phyloP scores from a whole-genome alignment of 2,329 filamentous ascomycete species.

The Emericellopsis cladophorae region DNA sequence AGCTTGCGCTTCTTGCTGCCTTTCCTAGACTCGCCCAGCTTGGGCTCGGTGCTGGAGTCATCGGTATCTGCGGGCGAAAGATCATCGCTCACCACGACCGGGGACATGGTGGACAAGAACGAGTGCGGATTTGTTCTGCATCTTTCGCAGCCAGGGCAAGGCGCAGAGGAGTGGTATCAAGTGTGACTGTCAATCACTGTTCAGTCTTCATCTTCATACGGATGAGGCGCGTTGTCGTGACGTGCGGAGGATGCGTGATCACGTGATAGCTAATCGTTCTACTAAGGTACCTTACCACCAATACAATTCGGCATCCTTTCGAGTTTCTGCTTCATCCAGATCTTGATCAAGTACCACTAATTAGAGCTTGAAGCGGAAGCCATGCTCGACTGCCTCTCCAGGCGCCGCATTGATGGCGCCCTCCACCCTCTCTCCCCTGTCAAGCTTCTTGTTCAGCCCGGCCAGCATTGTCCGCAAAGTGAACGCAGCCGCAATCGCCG shows the following conservation, averaged over 20 bases:
- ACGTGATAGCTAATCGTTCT: slow-evolving; percentile 1
- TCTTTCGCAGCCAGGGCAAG: not conserved
- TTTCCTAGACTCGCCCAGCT: not conserved
- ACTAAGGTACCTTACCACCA: too few species aligned
- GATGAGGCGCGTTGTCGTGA: slow-evolving; percentile 1
- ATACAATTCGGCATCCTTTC: too few species aligned
- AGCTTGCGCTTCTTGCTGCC: not conserved
- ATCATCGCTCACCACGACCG: too few species aligned
- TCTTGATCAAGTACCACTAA: slow-evolving; percentile 12
- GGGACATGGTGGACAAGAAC: too few species aligned
- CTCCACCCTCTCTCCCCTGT: slow-evolving; percentile 40
- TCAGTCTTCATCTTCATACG: not conserved
- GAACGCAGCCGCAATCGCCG: slow-evolving; percentile 52
- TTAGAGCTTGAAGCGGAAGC: slow-evolving; percentile 54
- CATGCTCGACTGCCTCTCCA: slow-evolving; percentile 42
- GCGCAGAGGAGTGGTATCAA: not conserved
- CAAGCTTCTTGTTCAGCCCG: slow-evolving; percentile 42
- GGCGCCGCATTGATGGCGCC: slow-evolving; percentile 44
- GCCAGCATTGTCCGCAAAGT: slow-evolving; percentile 50
- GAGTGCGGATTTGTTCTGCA: too few species aligned
- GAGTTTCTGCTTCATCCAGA: too few species aligned
- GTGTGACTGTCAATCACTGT: not conserved
- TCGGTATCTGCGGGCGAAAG: not conserved
- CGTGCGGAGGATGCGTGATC: slow-evolving; percentile 2
- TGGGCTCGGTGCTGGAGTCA: not conserved